Evolutionary conservation across 345 rosid species (phyloP).

Genomic region (Trapa incisa): DNA sequence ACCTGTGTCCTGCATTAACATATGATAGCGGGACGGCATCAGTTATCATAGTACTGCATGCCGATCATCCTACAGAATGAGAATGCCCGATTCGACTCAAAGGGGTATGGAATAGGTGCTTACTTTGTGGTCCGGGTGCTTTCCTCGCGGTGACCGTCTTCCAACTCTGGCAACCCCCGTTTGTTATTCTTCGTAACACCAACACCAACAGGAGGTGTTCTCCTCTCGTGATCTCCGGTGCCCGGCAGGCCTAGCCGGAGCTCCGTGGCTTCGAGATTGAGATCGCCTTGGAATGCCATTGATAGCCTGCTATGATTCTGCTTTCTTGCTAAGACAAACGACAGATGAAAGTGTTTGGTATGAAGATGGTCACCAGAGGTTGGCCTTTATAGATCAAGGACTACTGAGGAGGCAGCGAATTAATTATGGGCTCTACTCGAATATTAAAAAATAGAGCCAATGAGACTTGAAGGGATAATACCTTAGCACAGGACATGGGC

Average conservation of each 20-base stretch:
- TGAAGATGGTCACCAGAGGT: not conserved
- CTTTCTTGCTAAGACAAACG: not conserved
- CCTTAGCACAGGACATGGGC: slow-evolving; percentile 13
- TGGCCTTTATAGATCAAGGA: not conserved
- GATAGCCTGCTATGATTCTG: not conserved
- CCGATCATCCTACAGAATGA: not conserved
- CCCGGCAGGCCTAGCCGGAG: slow-evolving; percentile 87
- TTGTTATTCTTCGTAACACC: slow-evolving; percentile 31
- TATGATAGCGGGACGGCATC: not conserved
- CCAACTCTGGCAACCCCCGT: slow-evolving; percentile 16
- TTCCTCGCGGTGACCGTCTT: slow-evolving; percentile 6
- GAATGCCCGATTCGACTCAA: not conserved
- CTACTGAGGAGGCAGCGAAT: not conserved
- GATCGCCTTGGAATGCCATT: slow-evolving; percentile 15
- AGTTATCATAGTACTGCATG: no score
- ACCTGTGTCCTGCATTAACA: slow-evolving; percentile 36
- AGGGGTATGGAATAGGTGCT: slow-evolving; percentile 2
- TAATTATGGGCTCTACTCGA: not conserved
- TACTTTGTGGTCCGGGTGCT: slow-evolving; percentile 53
- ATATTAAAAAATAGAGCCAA: not conserved
- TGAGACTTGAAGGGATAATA: not conserved
- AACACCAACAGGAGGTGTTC: not conserved
- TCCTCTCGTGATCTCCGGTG: slow-evolving; percentile 20
- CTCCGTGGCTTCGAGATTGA: slow-evolving; percentile 79
- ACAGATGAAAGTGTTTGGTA: not conserved